A percentile compares a stretch with the other conserved stretches of the same genome.
These are phyloP conservation scores for Metschnikowia hibisci DNA, from an alignment of 805 yeast species.

Conservation along the genomic window DNA sequence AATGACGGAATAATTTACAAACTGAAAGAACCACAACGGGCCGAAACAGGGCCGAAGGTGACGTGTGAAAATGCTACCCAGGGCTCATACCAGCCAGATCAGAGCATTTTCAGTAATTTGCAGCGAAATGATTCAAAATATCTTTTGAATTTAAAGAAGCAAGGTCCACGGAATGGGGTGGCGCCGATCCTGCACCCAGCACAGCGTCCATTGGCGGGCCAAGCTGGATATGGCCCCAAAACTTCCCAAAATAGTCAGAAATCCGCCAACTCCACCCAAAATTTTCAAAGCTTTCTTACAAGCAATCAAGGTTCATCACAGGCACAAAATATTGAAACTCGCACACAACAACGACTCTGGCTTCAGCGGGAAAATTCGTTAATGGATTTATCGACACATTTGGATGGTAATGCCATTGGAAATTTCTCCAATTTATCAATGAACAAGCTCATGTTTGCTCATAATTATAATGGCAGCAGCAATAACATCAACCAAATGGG, in stretches of 20 bases:
- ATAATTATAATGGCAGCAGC: constrained; percentile 23
- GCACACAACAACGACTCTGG: constrained; percentile 86
- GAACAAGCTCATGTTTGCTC: constrained; percentile 38
- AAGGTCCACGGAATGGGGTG: constrained; percentile 3
- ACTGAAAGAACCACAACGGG: constrained; percentile 1
- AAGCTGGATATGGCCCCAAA: neutral
- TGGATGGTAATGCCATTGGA: constrained; percentile 27
- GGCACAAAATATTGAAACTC: constrained; percentile 40
- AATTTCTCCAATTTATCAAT: constrained; percentile 39
- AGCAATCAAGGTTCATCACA: constrained; percentile 4
- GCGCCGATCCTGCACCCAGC: neutral
- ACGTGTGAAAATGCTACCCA: constrained; percentile 31
- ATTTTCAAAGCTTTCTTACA: constrained; percentile 37
- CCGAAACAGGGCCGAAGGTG: constrained; percentile 27
- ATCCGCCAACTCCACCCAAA: constrained; percentile 3
- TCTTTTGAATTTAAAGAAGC: constrained; percentile 23
- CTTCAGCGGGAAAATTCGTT: constrained; percentile 72
- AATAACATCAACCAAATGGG: constrained; percentile 8
- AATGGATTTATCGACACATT: constrained; percentile 45
- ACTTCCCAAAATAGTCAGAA: neutral
- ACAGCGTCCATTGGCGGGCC: constrained; percentile 3
- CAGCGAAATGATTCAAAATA: constrained; percentile 39
- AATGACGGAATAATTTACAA: constrained; percentile 7
- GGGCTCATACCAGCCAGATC: constrained; percentile 41
- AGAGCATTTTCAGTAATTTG: constrained; percentile 39